These are phyloP conservation scores for Radiomyces spectabilis DNA, from an alignment of 192 early-diverging fungal species.

Conservation along the genomic window DNA sequence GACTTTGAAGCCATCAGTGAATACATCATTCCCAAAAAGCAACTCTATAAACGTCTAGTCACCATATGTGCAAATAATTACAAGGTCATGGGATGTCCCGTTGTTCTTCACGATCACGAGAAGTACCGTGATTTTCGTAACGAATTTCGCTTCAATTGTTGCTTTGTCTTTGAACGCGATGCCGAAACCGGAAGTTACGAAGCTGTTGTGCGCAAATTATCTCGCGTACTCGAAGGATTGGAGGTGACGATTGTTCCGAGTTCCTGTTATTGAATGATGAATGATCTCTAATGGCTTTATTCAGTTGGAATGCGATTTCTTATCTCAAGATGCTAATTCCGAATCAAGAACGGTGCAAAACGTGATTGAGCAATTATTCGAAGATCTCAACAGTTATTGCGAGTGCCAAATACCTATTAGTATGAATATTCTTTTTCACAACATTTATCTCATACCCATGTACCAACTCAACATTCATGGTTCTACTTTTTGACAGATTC, in stretches of 20 bases:
- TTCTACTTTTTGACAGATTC: constrained; percentile 48
- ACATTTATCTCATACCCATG: too few relatives aligned
- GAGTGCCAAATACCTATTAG: constrained; percentile 86
- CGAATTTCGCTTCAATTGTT: constrained; percentile 85
- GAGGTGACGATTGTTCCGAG: constrained; percentile 44
- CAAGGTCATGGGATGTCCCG: constrained; percentile 70
- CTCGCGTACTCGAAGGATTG: constrained; percentile 67
- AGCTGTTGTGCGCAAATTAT: constrained; percentile 83
- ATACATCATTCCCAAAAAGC: constrained; percentile 80
- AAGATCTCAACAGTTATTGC: constrained; percentile 78
- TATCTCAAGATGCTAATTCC: constrained; percentile 34
- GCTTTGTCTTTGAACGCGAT: constrained; percentile 86
- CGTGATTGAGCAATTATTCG: constrained; percentile 76
- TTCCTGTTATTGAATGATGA: not conserved
- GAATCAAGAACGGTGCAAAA: constrained; percentile 47
- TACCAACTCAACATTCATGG: not conserved
- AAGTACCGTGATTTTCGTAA: constrained; percentile 65
- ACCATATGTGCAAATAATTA: constrained; percentile 60
- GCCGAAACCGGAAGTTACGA: constrained; percentile 80
- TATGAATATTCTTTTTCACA: too few relatives aligned
- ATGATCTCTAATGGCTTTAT: not conserved
- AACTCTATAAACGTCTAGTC: constrained; percentile 70
- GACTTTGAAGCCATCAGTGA: constrained; percentile 76
- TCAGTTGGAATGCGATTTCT: constrained; percentile 54
- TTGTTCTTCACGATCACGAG: constrained; percentile 55